Evolutionary conservation across 2,329 filamentous ascomycete genomes (phyloP), one percentile per base, ranked within the genome.

Genomic region (Penicillium sp.): DNA sequence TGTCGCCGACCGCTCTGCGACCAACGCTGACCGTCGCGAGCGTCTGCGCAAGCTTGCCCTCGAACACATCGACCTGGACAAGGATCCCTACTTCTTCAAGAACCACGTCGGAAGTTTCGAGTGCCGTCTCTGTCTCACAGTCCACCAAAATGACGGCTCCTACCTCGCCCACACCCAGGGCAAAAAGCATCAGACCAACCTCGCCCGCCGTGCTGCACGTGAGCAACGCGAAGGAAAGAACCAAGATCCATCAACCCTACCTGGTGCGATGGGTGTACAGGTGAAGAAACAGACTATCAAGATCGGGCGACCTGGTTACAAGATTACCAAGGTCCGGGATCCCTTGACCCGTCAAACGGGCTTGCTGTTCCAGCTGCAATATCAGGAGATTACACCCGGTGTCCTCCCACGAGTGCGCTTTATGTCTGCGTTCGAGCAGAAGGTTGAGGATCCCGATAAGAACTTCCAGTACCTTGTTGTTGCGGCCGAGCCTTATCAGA

Each of bases 51-150:
- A 97, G 81, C 92, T 99, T 72, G 95, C 95, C 57, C 90, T 99
- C 71, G 95, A 99, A 80, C 96, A 92, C 55, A 99, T 99, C 82
- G 93, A 98, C 81, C 90, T 98, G 62, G 95, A 98, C 79, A 98
- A 97, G 80, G 95, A 99, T 79, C 95, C 95, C 0, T 99, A 98
- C 85, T 97, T 98, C 82, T 99, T 99, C 88, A 96, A 96, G 77
- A 99, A 99, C 82, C 93, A 99, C 78, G 91, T 98, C 69, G 95
- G 95, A 71, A 95, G 90, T 71, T 99, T 97, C 78, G 95, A 99
- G 78, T 99, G 95, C 76, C 90, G 95, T 29, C 89, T 99, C 42
- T 99, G 95, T 72, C 82, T 99, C 26, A 99, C 95, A 0, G 93
- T 98, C 4, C 95, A 99, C 82, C 95, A 99, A 72, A 99, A 99